Evolutionary conservation across 805 yeast species (phyloP).

Genomic region (Yarrowia bubula): DNA sequence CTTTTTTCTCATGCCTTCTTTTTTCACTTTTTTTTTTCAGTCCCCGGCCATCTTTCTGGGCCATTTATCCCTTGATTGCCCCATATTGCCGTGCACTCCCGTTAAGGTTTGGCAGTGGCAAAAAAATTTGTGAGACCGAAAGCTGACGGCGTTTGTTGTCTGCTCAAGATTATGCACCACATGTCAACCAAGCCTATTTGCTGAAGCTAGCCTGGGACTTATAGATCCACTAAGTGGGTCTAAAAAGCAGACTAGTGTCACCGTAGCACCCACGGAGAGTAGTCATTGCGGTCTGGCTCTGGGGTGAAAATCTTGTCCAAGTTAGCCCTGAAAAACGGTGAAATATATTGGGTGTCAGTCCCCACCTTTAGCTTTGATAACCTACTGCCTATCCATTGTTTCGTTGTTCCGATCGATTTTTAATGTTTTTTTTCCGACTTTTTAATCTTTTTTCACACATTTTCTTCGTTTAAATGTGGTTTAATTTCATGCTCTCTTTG

Average conservation of each 20-base stretch:
- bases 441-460: not conserved
- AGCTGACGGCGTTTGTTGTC: not conserved
- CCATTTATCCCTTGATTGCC: not conserved
- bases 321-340: not conserved
- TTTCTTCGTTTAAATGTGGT: not conserved
- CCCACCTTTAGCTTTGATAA: not conserved
- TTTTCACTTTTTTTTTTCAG: not conserved
- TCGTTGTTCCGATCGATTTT: not conserved
- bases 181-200: not conserved
- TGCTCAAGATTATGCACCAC: not conserved
- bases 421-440: not conserved
- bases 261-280: not conserved
- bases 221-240: not conserved
- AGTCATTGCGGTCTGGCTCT: not conserved
- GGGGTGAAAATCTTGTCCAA: not conserved
- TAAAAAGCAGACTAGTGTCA: not conserved
- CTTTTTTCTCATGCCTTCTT: not conserved
- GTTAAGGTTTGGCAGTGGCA: conserved; percentile 1
- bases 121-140: not conserved
- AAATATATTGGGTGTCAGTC: not conserved
- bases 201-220: not conserved
- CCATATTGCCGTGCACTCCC: not conserved
- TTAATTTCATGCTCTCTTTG: not conserved
- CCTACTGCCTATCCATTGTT: not conserved
- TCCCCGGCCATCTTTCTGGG: not conserved